These are phyloP conservation scores for Bocquillonia castaneifolia DNA, from an alignment of 441 rosid species.

Conservation along the genomic window DNA sequence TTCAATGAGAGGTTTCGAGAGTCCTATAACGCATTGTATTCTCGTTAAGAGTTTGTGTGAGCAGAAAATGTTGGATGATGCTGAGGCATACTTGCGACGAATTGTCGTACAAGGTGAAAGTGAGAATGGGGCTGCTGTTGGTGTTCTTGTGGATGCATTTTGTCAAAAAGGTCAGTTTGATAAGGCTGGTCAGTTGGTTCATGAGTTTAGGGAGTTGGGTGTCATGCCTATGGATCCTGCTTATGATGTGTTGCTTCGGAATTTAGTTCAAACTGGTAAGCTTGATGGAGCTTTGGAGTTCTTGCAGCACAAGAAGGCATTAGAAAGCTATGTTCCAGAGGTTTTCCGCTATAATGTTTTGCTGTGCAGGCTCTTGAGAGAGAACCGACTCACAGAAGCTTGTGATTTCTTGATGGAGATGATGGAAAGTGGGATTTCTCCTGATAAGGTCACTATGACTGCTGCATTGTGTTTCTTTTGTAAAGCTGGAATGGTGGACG, in stretches of 20 bases:
- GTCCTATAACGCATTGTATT: conserved; percentile 41
- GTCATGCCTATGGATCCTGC: conserved; percentile 40
- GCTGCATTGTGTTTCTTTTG: conserved; percentile 74
- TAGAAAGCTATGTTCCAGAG: conserved; percentile 52
- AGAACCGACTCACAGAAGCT: conserved; percentile 49
- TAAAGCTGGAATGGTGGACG: conserved; percentile 77
- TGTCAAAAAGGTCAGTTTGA: conserved; percentile 42
- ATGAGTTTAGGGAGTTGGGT: conserved; percentile 41
- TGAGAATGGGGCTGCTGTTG: conserved; percentile 30
- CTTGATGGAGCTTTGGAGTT: conserved; percentile 51
- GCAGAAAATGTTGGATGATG: conserved; percentile 50
- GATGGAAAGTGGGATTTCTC: conserved; percentile 47
- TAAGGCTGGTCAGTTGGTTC: conserved; percentile 45
- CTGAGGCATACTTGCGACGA: conserved; percentile 43
- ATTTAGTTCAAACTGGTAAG: conserved; percentile 46
- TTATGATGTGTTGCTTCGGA: conserved; percentile 52
- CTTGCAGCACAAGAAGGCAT: conserved; percentile 43
- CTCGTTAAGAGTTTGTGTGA: conserved; percentile 59
- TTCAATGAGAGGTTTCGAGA: conserved; percentile 41
- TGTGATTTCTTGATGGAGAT: conserved; percentile 63
- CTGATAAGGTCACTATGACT: conserved; percentile 58
- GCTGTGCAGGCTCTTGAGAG: conserved; percentile 50
- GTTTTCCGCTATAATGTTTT: conserved; percentile 49
- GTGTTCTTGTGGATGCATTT: conserved; percentile 45
- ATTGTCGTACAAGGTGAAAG: conserved; percentile 9